Percentiles rank a stretch among this genome's conserved stretches.
Evolutionary conservation across 202 grass and related monocot genomes (phyloP).

Genomic region (Tripidium arundinaceum): DNA sequence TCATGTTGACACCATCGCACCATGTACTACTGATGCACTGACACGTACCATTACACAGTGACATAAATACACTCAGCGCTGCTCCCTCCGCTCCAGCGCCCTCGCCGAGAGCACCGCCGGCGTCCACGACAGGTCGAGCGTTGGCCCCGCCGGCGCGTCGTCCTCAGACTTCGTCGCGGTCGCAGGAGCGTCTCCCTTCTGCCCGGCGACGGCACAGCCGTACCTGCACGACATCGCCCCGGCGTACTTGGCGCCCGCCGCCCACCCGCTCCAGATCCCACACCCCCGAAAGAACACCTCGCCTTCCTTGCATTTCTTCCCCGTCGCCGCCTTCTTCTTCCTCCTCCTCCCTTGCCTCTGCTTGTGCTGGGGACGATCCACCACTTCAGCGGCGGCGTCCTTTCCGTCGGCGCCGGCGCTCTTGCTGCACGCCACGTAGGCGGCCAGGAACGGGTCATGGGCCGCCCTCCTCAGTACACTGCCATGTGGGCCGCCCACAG

Average conservation of each 20-base stretch:
- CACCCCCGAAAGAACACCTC: neutral
- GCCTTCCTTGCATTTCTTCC: neutral
- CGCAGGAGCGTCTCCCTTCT: neutral
- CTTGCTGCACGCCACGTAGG: constrained; percentile 44
- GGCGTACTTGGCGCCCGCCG: constrained; percentile 23
- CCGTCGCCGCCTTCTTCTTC: neutral
- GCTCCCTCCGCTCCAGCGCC: constrained; percentile 18
- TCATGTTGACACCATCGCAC: neutral
- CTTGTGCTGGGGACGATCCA: neutral
- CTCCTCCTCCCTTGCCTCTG: neutral
- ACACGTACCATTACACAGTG: neutral
- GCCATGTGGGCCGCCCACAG: neutral
- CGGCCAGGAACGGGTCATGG: constrained; percentile 40
- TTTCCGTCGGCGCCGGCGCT: neutral
- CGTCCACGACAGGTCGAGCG: constrained; percentile 37
- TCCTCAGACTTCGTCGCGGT: neutral
- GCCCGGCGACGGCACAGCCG: constrained; percentile 2
- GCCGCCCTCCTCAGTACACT: neutral
- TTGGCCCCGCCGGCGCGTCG: neutral
- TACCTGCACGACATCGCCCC: constrained; percentile 30
- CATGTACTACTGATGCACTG: neutral
- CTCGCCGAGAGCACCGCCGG: constrained; percentile 35
- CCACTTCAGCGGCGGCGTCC: neutral
- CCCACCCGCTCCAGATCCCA: constrained; percentile 24
- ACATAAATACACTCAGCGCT: neutral